Base-by-base conservation (phyloP, 257 asterid genomes). In the Datura wrightii region DNA sequence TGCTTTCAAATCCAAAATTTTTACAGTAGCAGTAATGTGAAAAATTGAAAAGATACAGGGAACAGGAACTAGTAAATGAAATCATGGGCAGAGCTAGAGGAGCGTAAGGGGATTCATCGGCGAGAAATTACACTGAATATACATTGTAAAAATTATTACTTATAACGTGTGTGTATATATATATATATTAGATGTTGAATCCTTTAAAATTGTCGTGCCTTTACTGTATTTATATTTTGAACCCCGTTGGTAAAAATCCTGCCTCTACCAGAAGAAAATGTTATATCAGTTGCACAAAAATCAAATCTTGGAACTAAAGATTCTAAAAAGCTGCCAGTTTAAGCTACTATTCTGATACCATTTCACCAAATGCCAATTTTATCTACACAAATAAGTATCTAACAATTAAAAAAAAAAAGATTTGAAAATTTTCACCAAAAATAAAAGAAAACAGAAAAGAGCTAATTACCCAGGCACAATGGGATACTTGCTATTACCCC, bases 401-500 rank as follows among this genome's bases (percentile, higher is more conserved):
- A 18, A 83, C 15, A 8, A 31, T 62, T 15, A 71, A 11, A 69
- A 11, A 63, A 11, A 69, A 18, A 79, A 3, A 69, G 16, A 55
- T 3, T 15, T 6, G 16, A 44, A 50, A 71, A 58, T 13, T 9
- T 19, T 24, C 36, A 62, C 41, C 10, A 72, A 69, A 39, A 42
- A 4, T 3, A 39, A 67, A 60, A 63, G 4, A 39, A 39, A 39
- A 4, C 15, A 37, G 13, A 16, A 3, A n/a, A n/a, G 14, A 44
- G 11, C 10, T 2, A 44, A 36, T 46, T 88, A 91, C 92, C 94
- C 94, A 18, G 94, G 92, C 7, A 91, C 88, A 46, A 91, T 24
- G 15, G 94, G 94, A 65, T 89, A 91, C 39, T 83, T 83, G 4
- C 90, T 84, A 65, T 70, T 5, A 6, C 93, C 91, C 92, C 93